These are phyloP conservation scores for Serendipita sp. DNA, from an alignment of 1,284 basidiomycete species.

Conservation along the genomic window DNA sequence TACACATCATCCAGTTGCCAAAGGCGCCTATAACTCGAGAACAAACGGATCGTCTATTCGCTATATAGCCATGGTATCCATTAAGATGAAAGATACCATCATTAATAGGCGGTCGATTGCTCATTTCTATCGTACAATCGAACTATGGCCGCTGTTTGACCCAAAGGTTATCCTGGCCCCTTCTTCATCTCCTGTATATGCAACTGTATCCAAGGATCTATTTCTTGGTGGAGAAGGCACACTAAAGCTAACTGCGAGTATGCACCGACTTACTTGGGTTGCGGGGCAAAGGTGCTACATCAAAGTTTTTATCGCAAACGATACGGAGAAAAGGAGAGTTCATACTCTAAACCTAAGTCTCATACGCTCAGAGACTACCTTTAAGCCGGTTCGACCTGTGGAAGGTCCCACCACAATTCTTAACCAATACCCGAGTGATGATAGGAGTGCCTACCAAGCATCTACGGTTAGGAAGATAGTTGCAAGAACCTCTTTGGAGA, in stretches of 20 bases:
- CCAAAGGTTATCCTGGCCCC: constrained; percentile 50
- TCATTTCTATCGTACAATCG: constrained; percentile 81
- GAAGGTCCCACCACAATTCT: constrained; percentile 15
- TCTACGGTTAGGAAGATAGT: constrained; percentile 50
- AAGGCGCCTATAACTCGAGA: constrained; percentile 50
- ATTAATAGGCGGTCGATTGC: constrained; percentile 61
- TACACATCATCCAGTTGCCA: constrained; percentile 42
- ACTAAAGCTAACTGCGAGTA: constrained; percentile 55
- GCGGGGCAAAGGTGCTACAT: constrained; percentile 75
- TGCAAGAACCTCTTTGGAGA: constrained; percentile 49
- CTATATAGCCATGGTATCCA: constrained; percentile 30
- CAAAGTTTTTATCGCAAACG: constrained; percentile 57
- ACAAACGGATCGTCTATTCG: constrained; percentile 15
- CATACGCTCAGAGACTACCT: constrained; percentile 58
- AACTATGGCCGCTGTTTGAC: constrained; percentile 70
- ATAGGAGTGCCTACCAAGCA: constrained; percentile 40
- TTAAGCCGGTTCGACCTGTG: constrained; percentile 38
- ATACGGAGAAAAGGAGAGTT: constrained; percentile 51
- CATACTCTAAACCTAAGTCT: constrained; percentile 56
- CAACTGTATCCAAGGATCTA: constrained; percentile 42
- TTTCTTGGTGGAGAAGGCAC: constrained; percentile 53
- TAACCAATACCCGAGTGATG: constrained; percentile 22
- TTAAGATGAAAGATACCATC: constrained; percentile 63
- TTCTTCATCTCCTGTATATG: constrained; percentile 46
- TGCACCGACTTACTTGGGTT: constrained; percentile 72